phyloP scores from a whole-genome alignment of 2,329 filamentous ascomycete genomes.

The Colletotrichum liriopes region DNA sequence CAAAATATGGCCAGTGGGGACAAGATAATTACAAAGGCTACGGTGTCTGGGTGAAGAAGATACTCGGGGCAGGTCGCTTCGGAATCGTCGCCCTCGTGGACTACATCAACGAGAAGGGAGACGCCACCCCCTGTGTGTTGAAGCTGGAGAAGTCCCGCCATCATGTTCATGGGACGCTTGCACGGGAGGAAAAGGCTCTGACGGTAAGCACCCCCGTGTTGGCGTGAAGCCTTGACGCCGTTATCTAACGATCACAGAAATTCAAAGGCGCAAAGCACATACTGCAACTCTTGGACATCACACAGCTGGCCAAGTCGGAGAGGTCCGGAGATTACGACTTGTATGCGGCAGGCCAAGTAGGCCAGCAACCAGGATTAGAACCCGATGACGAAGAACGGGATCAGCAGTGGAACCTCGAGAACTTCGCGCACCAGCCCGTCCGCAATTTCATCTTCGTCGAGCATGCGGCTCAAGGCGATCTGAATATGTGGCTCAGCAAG shows the following conservation, averaged over 20 bases:
- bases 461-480: constrained; percentile 46
- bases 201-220: constrained; percentile 3
- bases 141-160: constrained; percentile 27
- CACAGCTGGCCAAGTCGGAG: constrained; percentile 23
- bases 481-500: constrained; percentile 38
- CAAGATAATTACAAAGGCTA: constrained; percentile 39
- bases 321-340: not conserved
- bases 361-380: not conserved
- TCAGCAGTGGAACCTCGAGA: constrained; percentile 10
- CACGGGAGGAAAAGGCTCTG: constrained; percentile 33
- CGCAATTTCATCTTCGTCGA: constrained; percentile 48
- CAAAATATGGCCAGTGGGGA: constrained; percentile 1
- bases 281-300: constrained; percentile 48
- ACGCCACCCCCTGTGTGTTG: constrained; percentile 15
- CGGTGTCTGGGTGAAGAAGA: constrained; percentile 46
- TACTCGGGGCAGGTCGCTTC: constrained; percentile 49
- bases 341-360: not conserved
- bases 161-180: not conserved
- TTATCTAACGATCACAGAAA: constrained; percentile 36
- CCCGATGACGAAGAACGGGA: constrained; percentile 3
- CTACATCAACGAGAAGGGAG: not conserved
- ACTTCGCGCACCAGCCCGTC: constrained; percentile 24
- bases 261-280: constrained; percentile 49
- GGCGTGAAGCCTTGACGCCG: too few relatives aligned
- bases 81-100: constrained; percentile 46